Evolutionary conservation across 805 yeast genomes (phyloP).

Genomic region (Pichia insulana): DNA sequence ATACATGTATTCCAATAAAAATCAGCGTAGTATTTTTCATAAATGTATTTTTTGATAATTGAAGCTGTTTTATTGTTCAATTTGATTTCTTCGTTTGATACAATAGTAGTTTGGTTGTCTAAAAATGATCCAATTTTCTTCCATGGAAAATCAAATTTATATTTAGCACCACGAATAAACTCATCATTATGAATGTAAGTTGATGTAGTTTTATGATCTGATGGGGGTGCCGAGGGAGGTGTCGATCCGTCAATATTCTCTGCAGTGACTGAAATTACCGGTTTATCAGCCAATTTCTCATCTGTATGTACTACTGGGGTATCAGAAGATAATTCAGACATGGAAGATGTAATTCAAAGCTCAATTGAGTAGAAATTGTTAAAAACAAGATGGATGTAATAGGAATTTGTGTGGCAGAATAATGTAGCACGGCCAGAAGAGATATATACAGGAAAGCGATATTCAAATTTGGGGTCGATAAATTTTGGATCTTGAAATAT

Average conservation of each 20-base stretch:
- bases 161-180: conserved; percentile 8
- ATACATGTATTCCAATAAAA: conserved; percentile 61
- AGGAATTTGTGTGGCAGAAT: too few species aligned
- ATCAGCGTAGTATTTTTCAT: conserved; percentile 64
- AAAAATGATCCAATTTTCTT: conserved; percentile 26
- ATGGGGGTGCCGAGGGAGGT: neutral
- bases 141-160: conserved; percentile 27
- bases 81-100: conserved; percentile 11
- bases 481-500: too few species aligned
- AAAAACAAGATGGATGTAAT: too few species aligned
- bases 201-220: neutral
- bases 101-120: conserved; percentile 21
- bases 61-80: conserved; percentile 17
- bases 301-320: neutral
- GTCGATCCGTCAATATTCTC: neutral
- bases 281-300: neutral
- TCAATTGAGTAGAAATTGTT: too few species aligned
- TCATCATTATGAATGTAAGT: conserved; percentile 3
- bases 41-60: conserved; percentile 47
- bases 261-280: neutral
- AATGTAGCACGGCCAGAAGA: too few species aligned
- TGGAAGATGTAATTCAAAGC: too few species aligned
- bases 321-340: too few species aligned
- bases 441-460: too few species aligned
- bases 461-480: too few species aligned